Conservation (phyloP, 2,329 filamentous ascomycete species). For the Nannizziopsis barbatae region DNA sequence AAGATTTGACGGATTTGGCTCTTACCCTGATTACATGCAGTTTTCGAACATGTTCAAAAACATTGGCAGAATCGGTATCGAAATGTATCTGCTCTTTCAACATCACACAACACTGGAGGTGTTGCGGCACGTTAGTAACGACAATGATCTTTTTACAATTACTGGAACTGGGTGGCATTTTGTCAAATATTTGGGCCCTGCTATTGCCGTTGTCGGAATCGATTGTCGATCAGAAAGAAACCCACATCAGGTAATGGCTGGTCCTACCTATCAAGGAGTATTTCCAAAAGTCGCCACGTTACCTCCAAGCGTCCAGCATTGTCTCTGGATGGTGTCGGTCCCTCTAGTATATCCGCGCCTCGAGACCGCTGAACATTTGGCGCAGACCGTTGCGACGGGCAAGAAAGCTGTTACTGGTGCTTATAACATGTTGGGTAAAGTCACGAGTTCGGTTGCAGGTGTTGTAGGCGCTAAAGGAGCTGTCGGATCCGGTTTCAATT, state of each 20-base stretch:
- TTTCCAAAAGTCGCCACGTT: constrained; percentile 91
- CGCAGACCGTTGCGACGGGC: constrained; percentile 80
- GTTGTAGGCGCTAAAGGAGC: constrained; percentile 91
- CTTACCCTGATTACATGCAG: constrained; percentile 97
- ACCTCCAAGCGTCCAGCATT: constrained; percentile 88
- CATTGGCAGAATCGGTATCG: constrained; percentile 84
- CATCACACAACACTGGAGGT: constrained; percentile 95
- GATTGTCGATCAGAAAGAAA: constrained; percentile 89
- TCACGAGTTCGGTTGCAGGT: constrained; percentile 87
- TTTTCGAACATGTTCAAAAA: constrained; percentile 97
- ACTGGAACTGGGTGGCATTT: constrained; percentile 99
- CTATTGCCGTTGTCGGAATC: constrained; percentile 76
- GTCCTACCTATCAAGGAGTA: constrained; percentile 90
- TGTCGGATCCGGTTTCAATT: constrained; percentile 82
- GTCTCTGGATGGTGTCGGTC: constrained; percentile 89
- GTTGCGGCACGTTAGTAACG: constrained; percentile 74
- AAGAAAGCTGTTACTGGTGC: constrained; percentile 95
- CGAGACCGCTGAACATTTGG: constrained; percentile 82
- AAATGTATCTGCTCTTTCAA: constrained; percentile 97
- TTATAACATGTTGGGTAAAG: constrained; percentile 91
- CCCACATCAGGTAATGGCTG: constrained; percentile 83
- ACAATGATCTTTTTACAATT: constrained; percentile 88
- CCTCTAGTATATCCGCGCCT: constrained; percentile 83
- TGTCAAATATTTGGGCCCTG: constrained; percentile 87
- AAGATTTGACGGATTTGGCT: constrained; percentile 93